Base-by-base conservation (phyloP, 495 filamentous ascomycete genomes). In the Paragyromitra xinjiangensis region DNA sequence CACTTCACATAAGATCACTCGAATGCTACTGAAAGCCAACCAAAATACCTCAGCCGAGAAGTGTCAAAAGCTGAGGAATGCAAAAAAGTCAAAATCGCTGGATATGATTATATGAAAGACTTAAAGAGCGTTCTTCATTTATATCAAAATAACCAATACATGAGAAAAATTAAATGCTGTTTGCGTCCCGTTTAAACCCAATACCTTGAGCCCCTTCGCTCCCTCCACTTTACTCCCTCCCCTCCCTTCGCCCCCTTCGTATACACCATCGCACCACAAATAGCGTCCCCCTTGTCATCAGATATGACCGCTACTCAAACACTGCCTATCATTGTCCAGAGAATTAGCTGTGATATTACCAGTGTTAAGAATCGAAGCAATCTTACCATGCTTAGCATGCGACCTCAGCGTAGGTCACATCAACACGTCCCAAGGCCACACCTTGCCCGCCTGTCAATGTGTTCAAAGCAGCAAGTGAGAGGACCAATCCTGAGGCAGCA, bases 381-480 rank as follows among this genome's bases (percentile, higher is more conserved):
- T 34, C n/a, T 65, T 66, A 73, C 59, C 11, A 70, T 6, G 6
- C 26, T n/a, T 44, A 56, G 4, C 34, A 16, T 0, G 64, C 37
- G 12, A 26, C 59, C 63, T 67, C 65, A 2, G 0, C 19, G 39
- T 61, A 90, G 14, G 84, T 83, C 2, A 87, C 90, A 19, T 86
- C 83, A 9, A 93, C 82, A 0, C 87, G 84, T 24, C 92, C 92
- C 62, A 91, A 78, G 64, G 83, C 61, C 14, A 79, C 83, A 0
- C 89, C 91, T 64, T 87, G 84, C 0, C 84, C 84, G 59, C 86
- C 85, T 14, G 92, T 95, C 71, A 95, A 84, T 1, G 82, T 78
- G 82, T 94, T 86, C 89, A 95, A 87, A 26, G 91, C 92, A 39
- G 79, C 72, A 61, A 53, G 53, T 3, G 77, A 81, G 61, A 90